Conservation (phyloP, 2,329 filamentous ascomycete species). For the Cladosporium halotolerans region DNA sequence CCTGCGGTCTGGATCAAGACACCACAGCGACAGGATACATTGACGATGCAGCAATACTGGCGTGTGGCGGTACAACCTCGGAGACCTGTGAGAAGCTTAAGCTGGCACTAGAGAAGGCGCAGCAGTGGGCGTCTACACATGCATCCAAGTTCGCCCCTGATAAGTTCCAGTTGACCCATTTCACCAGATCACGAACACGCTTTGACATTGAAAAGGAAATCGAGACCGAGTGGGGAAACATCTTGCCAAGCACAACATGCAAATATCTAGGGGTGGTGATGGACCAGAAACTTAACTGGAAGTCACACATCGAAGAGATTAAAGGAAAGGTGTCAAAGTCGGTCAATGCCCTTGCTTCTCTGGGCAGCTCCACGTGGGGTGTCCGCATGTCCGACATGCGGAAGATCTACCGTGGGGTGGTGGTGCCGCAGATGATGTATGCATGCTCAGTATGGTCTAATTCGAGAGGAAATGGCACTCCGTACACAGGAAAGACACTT, state of each 20-base stretch:
- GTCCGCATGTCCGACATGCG: constrained; percentile 1
- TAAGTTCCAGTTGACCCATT: constrained; percentile 26
- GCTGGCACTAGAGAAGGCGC: neutral
- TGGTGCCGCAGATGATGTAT: constrained; percentile 8
- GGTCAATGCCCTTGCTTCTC: neutral
- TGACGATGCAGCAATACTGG: constrained; percentile 22
- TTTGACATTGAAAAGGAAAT: no score
- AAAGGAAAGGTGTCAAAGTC: neutral
- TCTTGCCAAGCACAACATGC: constrained; percentile 19
- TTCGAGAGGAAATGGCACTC: neutral
- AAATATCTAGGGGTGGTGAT: constrained; percentile 4
- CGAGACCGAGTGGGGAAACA: no score
- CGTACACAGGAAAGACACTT: constrained; percentile 6
- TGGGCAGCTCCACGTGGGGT: neutral
- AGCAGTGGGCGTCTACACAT: constrained; percentile 22
- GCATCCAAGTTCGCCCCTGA: constrained; percentile 24
- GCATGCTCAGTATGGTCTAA: constrained; percentile 7
- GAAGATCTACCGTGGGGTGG: constrained; percentile 7
- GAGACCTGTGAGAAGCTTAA: constrained; percentile 14
- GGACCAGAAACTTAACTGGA: neutral
- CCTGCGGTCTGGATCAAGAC: constrained; percentile 15
- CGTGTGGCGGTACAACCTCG: constrained; percentile 15
- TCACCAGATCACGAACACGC: neutral
- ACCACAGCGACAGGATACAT: constrained; percentile 20
- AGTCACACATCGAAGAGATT: neutral